Evolutionary conservation across 2,329 filamentous ascomycete genomes (phyloP), one percentile per base, ranked within the genome.

Genomic region (Verticillium albo-atrum): DNA sequence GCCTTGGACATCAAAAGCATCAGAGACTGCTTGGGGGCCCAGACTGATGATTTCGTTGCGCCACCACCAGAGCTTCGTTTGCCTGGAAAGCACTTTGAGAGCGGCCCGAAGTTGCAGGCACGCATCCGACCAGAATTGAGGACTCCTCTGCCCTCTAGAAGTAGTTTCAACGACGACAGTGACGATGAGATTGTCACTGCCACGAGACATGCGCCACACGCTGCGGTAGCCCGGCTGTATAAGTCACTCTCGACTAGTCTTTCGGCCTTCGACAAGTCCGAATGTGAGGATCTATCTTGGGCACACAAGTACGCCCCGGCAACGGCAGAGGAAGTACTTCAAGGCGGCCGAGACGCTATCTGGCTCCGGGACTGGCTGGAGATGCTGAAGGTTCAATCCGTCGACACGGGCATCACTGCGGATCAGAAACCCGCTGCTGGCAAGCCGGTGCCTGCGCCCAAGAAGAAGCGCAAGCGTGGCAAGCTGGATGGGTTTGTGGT

Each of bases 401-500:
- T 97, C 0, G 88, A 90, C 60, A 88, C 84, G 0, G 85, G 86
- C 4, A 69, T 72, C 2, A 77, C 78, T 10, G 59, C 70, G 3
- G 68, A 67, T 15, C 70, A 72, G 64, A 75, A 62, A 59, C 37
- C 64, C 62, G 25, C 67, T 0, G 51, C 63, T 27, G 58, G 55
- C 2, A 77, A 75, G 61, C 60, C 59, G 4, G 57, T 62, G 30
- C 66, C 66, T 4, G 63, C 64, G 2, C 63, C 71, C 2, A 84
- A 80, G 64, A 91, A 88, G 70, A 90, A 86, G 71, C 84, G 85
- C 61, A 89, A 87, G 69, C 86, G 87, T 70, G 88, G 89, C 63
- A 91, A 91, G 63, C 75, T 95, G 1, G 89, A 95, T 64, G 89
- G 83, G 1, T 97, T 97, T 65, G 79, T 97, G 54, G 83, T 96